A percentile compares a stretch with the other conserved stretches of the same genome.
phyloP scores from a whole-genome alignment of 2,329 filamentous ascomycete genomes.

The Aspergillus ochraceus region DNA sequence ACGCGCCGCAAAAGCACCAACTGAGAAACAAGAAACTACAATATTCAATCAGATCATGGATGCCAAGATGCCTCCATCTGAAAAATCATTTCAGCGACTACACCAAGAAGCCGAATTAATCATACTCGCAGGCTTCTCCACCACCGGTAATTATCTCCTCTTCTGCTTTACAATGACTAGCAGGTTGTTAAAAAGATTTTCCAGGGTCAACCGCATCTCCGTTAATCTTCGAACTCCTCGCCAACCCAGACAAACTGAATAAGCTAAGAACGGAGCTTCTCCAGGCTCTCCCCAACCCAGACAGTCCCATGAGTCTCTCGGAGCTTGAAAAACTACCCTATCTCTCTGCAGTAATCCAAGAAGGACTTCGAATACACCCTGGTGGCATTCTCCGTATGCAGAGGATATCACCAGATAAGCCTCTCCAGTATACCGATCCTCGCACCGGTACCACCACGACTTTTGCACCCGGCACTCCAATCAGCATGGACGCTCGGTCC shows the following conservation, averaged over 20 bases:
- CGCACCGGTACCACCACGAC: not conserved
- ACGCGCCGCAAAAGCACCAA: no score
- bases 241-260: not conserved
- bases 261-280: not conserved
- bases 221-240: not conserved
- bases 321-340: not conserved
- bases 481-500: not conserved
- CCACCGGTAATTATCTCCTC: not conserved
- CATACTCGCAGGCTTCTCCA: not conserved
- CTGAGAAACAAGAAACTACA: no score
- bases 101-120: not conserved
- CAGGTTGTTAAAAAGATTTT: not conserved
- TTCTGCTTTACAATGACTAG: not conserved
- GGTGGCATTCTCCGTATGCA: not conserved
- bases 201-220: not conserved
- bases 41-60: no score
- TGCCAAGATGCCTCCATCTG: not conserved
- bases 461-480: not conserved
- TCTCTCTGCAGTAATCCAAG: not conserved
- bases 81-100: not conserved
- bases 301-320: not conserved
- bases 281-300: not conserved
- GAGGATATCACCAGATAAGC: not conserved
- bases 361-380: not conserved
- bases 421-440: not conserved